These are phyloP conservation scores for Metrosideros polymorpha DNA, from an alignment of 441 rosid genomes.

Conservation along the genomic window DNA sequence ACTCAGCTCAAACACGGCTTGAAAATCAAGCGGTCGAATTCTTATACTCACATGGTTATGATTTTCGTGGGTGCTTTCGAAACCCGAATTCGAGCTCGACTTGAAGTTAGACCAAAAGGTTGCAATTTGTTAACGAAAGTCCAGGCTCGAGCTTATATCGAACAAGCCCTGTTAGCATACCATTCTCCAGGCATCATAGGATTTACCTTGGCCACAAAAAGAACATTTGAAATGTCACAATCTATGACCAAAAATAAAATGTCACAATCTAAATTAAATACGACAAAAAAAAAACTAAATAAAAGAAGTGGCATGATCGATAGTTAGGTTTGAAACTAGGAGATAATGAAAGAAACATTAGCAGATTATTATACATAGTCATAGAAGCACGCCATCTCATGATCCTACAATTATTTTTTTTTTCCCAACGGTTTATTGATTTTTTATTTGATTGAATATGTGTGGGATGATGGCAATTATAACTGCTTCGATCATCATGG, in stretches of 20 bases:
- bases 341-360: background rate
- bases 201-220: background rate
- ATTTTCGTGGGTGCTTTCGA: background rate
- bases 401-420: background rate
- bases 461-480: background rate
- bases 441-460: background rate
- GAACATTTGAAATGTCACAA: background rate
- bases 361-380: background rate
- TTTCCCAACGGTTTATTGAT: background rate
- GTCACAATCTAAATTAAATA: background rate
- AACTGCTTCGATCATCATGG: background rate
- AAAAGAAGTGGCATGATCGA: background rate
- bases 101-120: background rate
- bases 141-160: background rate
- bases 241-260: background rate
- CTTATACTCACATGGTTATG: background rate
- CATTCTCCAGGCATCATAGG: too few relatives aligned
- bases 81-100: background rate
- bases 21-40: background rate
- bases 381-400: background rate
- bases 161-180: background rate
- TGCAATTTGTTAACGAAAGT: background rate
- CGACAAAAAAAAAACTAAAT: background rate
- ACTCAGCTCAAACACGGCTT: background rate
- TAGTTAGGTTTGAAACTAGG: background rate